Base-by-base conservation (phyloP, 1,284 basidiomycete species). In the Vanrija sp. region DNA sequence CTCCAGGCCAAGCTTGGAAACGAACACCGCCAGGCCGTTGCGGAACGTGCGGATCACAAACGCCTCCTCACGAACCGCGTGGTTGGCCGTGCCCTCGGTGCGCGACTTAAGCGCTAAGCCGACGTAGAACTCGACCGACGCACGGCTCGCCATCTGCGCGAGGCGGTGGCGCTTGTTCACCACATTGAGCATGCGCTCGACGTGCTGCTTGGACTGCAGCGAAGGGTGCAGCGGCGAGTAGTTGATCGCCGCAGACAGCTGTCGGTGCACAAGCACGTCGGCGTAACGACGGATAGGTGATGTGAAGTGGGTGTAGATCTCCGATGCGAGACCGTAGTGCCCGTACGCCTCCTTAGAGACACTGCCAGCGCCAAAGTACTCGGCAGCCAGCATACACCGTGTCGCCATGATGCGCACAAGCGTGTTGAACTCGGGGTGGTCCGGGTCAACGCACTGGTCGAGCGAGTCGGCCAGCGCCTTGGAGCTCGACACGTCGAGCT, bases 401-500 rank as follows among this genome's bases (percentile, higher is more conserved):
- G 96, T 98, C 2, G 96, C 94, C 93, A 99, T 98, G 76, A 99
- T 98, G 44, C 96, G 86, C 46, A 98, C 94, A 14, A 98, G 83
- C 0, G 93, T 98, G 72, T 98, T 98, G 81, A 98, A 98, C 4
- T 91, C 86, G 0, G 91, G 89, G 66, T 91, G 83, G 8, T 78
- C 73, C 0, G 87, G 82, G 70, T 95, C 91, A 23, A 91, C 75
- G 72, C 94, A 98, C 58, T 83, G 79, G 76, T 99, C 96, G 60
- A 98, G 78, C 1, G 91, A 95, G 15, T 82, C 82, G 0, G 95
- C 96, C n/a, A 98, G 81, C 0, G 92, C 87, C 1, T 88, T 88
- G 2, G 93, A 97, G 64, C 86, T 91, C 6, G 92, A 93, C 1
- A 95, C 91, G 68, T 98, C 93, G 34, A 98, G 79, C n/a, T 79